Percentiles rank a stretch among this genome's conserved stretches.
phyloP scores from a whole-genome alignment of 2,329 filamentous ascomycete genomes.

The Coniochaeta prunicola region DNA sequence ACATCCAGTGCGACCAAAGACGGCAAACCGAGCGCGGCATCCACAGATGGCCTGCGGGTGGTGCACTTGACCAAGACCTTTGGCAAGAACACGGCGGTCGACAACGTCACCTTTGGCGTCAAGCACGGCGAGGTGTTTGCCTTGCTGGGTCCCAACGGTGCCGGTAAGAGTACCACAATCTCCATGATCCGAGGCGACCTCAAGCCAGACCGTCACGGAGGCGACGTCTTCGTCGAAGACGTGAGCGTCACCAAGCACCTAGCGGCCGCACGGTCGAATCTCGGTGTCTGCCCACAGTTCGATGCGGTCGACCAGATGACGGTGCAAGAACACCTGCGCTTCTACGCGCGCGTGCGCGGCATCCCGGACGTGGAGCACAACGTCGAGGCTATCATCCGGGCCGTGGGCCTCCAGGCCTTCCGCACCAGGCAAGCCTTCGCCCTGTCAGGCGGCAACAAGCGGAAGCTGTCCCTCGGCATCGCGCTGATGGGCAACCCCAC shows the following conservation, averaged over 20 bases:
- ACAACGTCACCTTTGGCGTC: conserved; percentile 81
- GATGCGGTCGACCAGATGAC: conserved; percentile 90
- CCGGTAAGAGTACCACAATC: conserved; percentile 86
- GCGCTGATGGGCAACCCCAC: conserved; percentile 88
- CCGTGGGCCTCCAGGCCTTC: conserved; percentile 70
- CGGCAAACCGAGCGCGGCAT: conserved; percentile 1
- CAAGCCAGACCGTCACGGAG: conserved; percentile 59
- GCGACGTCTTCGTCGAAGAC: conserved; percentile 75
- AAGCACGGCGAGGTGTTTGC: conserved; percentile 78
- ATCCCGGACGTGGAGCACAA: conserved; percentile 70
- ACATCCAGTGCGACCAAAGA: conserved; percentile 36
- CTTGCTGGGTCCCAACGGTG: conserved; percentile 82
- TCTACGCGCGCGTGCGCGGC: conserved; percentile 81
- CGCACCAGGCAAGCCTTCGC: conserved; percentile 67
- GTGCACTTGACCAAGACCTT: conserved; percentile 77
- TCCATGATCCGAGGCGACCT: conserved; percentile 85
- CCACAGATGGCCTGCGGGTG: conserved; percentile 66
- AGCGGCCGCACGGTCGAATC: conserved; percentile 62
- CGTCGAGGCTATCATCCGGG: conserved; percentile 68
- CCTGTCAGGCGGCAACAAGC: conserved; percentile 84
- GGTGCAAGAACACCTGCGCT: conserved; percentile 74
- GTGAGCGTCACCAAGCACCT: conserved; percentile 67
- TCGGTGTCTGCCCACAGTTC: conserved; percentile 89
- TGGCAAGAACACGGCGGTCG: conserved; percentile 68
- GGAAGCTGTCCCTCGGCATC: conserved; percentile 85